Conservation (phyloP, 2,329 filamentous ascomycete species). For the Colletotrichum sp. region DNA sequence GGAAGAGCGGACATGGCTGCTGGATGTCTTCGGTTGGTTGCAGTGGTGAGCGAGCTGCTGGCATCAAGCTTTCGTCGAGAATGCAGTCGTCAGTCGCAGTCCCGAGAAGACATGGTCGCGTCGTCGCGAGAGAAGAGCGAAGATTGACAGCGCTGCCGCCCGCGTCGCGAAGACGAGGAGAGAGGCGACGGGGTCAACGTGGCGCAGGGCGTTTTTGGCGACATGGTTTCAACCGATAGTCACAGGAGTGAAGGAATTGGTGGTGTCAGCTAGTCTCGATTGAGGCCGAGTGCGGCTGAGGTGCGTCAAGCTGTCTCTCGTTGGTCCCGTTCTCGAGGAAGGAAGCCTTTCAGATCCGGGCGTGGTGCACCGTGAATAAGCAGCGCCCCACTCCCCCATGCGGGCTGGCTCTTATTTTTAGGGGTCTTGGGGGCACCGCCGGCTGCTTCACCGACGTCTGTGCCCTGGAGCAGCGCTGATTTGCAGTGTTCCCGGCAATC, state of each 20-base stretch:
- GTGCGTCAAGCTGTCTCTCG: neutral
- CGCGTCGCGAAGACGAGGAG: neutral
- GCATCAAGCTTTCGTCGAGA: neutral
- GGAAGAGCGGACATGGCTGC: slow-evolving; percentile 48
- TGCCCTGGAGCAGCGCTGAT: neutral
- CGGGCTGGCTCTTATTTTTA: slow-evolving; percentile 15
- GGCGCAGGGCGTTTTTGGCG: slow-evolving; percentile 14
- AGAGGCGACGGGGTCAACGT: neutral
- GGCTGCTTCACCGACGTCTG: slow-evolving; percentile 11
- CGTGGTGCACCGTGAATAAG: neutral
- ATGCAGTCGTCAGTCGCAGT: neutral
- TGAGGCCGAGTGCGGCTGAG: slow-evolving; percentile 16
- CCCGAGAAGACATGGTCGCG: neutral
- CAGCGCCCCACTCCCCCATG: neutral
- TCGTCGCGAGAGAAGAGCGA: neutral
- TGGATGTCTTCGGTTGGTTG: neutral
- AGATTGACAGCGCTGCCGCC: neutral
- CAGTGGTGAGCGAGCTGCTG: neutral
- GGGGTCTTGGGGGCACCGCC: slow-evolving; percentile 5
- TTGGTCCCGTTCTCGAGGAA: neutral
- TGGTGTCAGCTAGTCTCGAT: slow-evolving; percentile 8
- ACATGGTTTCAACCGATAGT: slow-evolving; percentile 7
- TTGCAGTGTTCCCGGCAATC: neutral
- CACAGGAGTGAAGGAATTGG: neutral
- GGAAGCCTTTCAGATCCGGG: neutral